Conservation (phyloP, 2,329 filamentous ascomycete species). For the Monilinia fructigena region DNA sequence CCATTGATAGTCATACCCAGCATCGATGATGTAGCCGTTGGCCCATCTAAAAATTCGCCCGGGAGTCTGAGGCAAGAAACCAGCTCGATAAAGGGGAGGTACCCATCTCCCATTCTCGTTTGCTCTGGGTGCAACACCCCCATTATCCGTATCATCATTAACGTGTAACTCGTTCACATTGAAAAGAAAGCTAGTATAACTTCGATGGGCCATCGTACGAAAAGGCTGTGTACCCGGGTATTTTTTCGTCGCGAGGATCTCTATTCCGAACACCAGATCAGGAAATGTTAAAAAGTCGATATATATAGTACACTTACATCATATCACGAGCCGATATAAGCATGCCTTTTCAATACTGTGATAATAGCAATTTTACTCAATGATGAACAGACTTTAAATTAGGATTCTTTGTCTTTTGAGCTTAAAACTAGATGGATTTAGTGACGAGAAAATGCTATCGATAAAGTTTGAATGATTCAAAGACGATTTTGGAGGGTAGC, state of each 20-base stretch:
- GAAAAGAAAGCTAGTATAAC: conserved; percentile 40
- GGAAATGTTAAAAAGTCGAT: not conserved
- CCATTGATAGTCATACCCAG: conserved; percentile 25
- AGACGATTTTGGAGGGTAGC: conserved; percentile 17
- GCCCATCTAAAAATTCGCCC: conserved; percentile 34
- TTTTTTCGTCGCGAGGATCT: conserved; percentile 16
- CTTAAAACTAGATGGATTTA: not conserved
- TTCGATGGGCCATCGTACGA: conserved; percentile 11
- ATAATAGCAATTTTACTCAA: not conserved
- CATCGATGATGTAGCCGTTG: conserved; percentile 26
- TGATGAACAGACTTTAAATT: too few species aligned
- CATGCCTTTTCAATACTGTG: not conserved
- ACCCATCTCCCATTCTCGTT: conserved; percentile 30
- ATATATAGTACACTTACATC: conserved; percentile 11
- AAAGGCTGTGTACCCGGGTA: not conserved
- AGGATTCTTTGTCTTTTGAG: not conserved
- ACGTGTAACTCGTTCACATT: conserved; percentile 45
- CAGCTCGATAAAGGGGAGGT: conserved; percentile 28
- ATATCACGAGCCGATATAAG: not conserved
- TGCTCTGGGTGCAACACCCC: conserved; percentile 24
- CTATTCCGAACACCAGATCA: not conserved
- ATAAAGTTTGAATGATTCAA: not conserved
- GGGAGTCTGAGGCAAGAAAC: conserved; percentile 27
- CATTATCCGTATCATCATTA: conserved; percentile 33
- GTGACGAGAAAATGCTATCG: not conserved